Evolutionary conservation across 176 grass and related monocot species (phyloP), one percentile per base, ranked within the genome.

Genomic region (Eleusine indica): DNA sequence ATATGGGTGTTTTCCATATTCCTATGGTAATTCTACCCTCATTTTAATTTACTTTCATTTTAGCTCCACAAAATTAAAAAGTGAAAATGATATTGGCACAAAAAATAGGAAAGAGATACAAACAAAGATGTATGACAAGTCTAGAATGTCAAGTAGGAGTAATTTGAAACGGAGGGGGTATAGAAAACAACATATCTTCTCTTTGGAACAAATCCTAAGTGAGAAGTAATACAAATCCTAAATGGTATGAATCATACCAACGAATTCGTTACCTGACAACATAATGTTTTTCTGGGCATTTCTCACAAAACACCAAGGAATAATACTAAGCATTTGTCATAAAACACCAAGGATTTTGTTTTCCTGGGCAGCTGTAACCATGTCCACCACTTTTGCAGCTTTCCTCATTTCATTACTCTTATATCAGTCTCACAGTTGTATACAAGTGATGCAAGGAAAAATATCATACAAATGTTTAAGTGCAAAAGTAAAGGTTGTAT

Each of bases 361-460:
- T 35, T 35, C 32, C 32, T 35, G 2, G 32, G 53, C 60, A 77
- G 6, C 39, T 54, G 72, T 41, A 44, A 40, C 15, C 41, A 74
- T 58, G 29, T 6, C 32, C 25, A 43, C 54, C 18, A 9, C 43
- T 79, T 79, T 79, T 11, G 28, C 11, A n/a, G 69, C 44, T 70
- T 57, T 56, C 3, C 49, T 17, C 80, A 64, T 83, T 73, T 67
- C 68, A 61, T 49, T 64, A 76, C 39, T 72, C 29, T 48, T 28
- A 61, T 9, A 13, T 30, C 0, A 30, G 28, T 85, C 12, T 66
- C 63, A 42, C 15, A 46, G 25, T 12, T 6, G 29, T 51, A 66
- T 32, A 63, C 71, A 82, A 57, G 56, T 28, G 64, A 19, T 73
- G 47, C 12, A 84, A 88, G 60, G 28, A 60, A 38, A 71, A 71